phyloP scores from a whole-genome alignment of 2,329 filamentous ascomycete genomes.

The Botrytis cinerea region DNA sequence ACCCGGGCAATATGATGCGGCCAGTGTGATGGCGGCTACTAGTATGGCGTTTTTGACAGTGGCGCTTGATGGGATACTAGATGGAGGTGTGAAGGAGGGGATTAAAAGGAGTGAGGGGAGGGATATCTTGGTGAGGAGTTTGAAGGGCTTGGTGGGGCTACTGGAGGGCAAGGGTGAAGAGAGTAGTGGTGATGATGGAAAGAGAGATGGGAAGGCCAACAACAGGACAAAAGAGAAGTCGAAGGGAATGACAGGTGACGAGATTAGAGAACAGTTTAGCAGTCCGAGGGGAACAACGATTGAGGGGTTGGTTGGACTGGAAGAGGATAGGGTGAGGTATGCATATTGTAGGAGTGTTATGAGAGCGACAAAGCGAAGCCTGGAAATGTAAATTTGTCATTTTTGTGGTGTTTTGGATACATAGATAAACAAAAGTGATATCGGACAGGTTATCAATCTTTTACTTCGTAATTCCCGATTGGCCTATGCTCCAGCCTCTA shows the following conservation, averaged over 20 bases:
- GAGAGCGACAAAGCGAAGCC: constrained; percentile 58
- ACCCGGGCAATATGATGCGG: constrained; percentile 68
- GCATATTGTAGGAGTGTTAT: constrained; percentile 67
- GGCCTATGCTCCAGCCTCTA: not conserved
- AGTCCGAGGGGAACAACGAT: constrained; percentile 80
- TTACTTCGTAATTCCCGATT: not conserved
- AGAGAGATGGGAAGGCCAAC: not conserved
- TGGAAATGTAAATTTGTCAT: constrained; percentile 31
- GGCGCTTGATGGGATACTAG: constrained; percentile 73
- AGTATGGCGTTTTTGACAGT: constrained; percentile 76
- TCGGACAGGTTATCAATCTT: not conserved
- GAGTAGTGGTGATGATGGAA: not conserved
- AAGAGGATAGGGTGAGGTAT: constrained; percentile 71
- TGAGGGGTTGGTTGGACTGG: constrained; percentile 69
- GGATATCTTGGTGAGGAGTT: constrained; percentile 75
- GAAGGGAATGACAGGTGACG: constrained; percentile 70
- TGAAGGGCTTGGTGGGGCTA: constrained; percentile 56
- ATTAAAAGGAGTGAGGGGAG: constrained; percentile 71
- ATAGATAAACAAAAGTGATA: not conserved
- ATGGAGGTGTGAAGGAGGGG: constrained; percentile 78
- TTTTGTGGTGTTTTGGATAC: not conserved
- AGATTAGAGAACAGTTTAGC: constrained; percentile 72
- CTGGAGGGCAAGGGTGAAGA: constrained; percentile 44
- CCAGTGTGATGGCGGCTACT: constrained; percentile 72
- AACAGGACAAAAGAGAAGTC: not conserved